phyloP scores from a whole-genome alignment of 352 stramenopile species.

The Phytophthora sansomeana region DNA sequence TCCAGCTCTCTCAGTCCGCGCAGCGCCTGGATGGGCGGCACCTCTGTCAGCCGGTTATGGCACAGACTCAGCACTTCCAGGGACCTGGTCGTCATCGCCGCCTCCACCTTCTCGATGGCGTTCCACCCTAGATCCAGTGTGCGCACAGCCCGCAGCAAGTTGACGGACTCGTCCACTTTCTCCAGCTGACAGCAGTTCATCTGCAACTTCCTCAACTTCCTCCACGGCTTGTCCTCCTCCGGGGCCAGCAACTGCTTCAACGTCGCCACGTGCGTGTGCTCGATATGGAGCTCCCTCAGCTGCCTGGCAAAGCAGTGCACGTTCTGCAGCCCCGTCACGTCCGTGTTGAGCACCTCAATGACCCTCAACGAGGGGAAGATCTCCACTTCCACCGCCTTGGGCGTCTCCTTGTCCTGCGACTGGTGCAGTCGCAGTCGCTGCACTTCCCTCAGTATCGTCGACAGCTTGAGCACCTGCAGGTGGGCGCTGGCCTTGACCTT shows the following conservation, averaged over 20 bases:
- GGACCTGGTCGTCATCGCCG: conserved; percentile 34
- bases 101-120: conserved; percentile 55
- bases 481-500: conserved; percentile 81
- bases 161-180: conserved; percentile 62
- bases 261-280: conserved; percentile 62
- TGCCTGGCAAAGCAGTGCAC: conserved; percentile 79
- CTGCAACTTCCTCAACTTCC: conserved; percentile 57
- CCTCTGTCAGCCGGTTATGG: conserved; percentile 63
- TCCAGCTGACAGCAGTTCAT: conserved; percentile 74
- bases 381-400: conserved; percentile 66
- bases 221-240: conserved; percentile 36
- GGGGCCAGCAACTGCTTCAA: conserved; percentile 60
- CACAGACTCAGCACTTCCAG: conserved; percentile 70
- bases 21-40: conserved; percentile 58
- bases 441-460: conserved; percentile 83
- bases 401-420: conserved; percentile 24
- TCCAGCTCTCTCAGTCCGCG: conserved; percentile 59
- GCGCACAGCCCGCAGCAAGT: conserved; percentile 50
- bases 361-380: conserved; percentile 83
- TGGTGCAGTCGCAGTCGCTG: conserved; percentile 71
- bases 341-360: conserved; percentile 69
- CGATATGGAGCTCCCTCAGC: conserved; percentile 69
- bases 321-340: conserved; percentile 49
- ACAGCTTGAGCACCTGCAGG: conserved; percentile 89
- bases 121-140: conserved; percentile 82